Evolutionary conservation across 1,284 basidiomycete species (phyloP).

Genomic region (Tilletia indica): DNA sequence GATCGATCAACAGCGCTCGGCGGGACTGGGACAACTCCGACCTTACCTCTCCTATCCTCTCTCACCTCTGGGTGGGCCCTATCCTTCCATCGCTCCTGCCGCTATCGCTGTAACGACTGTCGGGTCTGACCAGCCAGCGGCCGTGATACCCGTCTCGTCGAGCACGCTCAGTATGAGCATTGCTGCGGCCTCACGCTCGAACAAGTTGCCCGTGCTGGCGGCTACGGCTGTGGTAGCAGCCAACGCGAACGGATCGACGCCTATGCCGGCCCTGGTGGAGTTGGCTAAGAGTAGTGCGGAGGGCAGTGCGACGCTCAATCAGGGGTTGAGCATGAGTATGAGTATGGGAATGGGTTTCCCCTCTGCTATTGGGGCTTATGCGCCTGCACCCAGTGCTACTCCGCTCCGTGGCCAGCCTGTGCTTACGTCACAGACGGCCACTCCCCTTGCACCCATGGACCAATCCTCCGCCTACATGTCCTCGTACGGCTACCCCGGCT

Average conservation of each 20-base stretch:
- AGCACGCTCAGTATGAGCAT: neutral
- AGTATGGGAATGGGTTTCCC: neutral
- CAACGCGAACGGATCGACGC: neutral
- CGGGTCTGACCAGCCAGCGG: constrained; percentile 9
- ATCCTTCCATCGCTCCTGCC: constrained; percentile 4
- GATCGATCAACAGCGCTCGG: constrained; percentile 42
- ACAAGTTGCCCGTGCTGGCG: constrained; percentile 6
- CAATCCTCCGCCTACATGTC: neutral
- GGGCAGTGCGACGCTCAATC: neutral
- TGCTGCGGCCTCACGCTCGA: neutral
- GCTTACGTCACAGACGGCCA: neutral
- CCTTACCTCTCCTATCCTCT: constrained; percentile 39
- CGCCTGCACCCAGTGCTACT: neutral
- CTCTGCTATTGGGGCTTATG: neutral
- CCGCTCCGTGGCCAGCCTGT: neutral
- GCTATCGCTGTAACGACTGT: constrained; percentile 9
- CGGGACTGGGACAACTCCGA: constrained; percentile 37
- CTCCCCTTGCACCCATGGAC: neutral
- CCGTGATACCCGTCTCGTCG: constrained; percentile 12
- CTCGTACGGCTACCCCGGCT: neutral
- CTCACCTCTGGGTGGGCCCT: constrained; percentile 22
- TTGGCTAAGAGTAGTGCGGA: constrained; percentile 9
- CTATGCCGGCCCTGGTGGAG: neutral
- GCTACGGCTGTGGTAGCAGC: constrained; percentile 7
- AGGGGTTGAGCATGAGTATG: constrained; percentile 14